These are phyloP conservation scores for Xylaria bambusicola DNA, from an alignment of 495 filamentous ascomycete species.

Conservation along the genomic window DNA sequence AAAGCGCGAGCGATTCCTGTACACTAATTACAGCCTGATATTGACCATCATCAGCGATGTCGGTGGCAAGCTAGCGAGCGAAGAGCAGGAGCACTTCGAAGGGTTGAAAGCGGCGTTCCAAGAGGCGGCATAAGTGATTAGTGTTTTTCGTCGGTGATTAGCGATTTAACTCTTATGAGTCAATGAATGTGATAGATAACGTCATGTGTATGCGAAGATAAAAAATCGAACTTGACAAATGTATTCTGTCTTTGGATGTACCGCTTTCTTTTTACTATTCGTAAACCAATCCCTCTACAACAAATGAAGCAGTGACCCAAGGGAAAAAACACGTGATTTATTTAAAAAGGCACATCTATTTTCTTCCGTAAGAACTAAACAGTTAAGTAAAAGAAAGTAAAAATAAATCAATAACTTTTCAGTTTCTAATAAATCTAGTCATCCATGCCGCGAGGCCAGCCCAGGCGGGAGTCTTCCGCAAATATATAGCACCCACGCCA, in stretches of 20 bases:
- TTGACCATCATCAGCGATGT: conserved; percentile 88
- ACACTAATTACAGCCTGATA: conserved; percentile 91
- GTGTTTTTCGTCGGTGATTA: not conserved
- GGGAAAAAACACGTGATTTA: too few species aligned
- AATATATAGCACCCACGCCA: conserved; percentile 52
- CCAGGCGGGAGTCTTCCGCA: conserved; percentile 37
- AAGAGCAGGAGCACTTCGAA: conserved; percentile 72
- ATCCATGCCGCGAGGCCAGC: conserved; percentile 27
- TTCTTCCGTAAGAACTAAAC: too few species aligned
- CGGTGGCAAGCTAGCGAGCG: conserved; percentile 73
- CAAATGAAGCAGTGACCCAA: too few species aligned
- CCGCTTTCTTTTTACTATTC: not conserved
- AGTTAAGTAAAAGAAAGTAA: too few species aligned
- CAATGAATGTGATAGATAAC: too few species aligned
- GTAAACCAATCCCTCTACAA: not conserved
- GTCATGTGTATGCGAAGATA: not conserved
- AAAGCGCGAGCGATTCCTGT: conserved; percentile 84
- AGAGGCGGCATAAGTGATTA: conserved; percentile 33
- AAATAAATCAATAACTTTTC: too few species aligned
- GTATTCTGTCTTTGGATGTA: not conserved
- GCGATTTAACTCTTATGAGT: too few species aligned
- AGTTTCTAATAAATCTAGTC: not conserved
- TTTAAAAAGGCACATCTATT: too few species aligned
- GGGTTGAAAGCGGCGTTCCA: conserved; percentile 53
- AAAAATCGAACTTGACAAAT: too few species aligned